Conservation (phyloP, 129 eudicot species). For the Rutidosis leptorrhynchoides region DNA sequence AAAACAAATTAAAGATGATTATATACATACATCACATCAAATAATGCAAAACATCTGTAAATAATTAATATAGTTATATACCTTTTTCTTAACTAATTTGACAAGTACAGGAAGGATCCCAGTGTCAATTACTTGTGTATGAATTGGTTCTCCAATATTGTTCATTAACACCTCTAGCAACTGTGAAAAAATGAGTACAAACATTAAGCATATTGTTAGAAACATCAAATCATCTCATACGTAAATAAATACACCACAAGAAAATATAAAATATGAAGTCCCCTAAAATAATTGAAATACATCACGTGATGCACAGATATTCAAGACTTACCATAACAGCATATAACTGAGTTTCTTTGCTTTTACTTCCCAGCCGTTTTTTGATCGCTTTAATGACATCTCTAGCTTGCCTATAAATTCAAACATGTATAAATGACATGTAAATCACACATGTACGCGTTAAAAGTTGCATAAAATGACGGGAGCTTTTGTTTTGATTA, state of each 20-base stretch:
- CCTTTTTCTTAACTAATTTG: slow-evolving; percentile 96
- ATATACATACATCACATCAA: not conserved
- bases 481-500: not conserved
- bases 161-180: slow-evolving; percentile 92
- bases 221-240: slow-evolving; percentile 2
- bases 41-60: not conserved
- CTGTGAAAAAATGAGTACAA: slow-evolving; percentile 33
- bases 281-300: not conserved
- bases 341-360: slow-evolving; percentile 63
- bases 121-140: slow-evolving; percentile 81
- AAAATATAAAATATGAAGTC: not conserved
- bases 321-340: slow-evolving; percentile 64
- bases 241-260: not conserved
- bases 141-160: slow-evolving; percentile 91
- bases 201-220: slow-evolving; percentile 8
- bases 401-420: slow-evolving; percentile 70
- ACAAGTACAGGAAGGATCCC: slow-evolving; percentile 78
- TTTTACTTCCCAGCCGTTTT: slow-evolving; percentile 81
- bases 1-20: not conserved
- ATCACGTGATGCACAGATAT: not conserved
- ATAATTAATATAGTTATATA: slow-evolving; percentile 25
- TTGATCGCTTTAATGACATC: slow-evolving; percentile 85
- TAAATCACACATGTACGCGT: slow-evolving; percentile 2
- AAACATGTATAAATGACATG: slow-evolving; percentile 2
- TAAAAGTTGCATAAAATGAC: not conserved